A percentile compares a stretch with the other conserved stretches of the same genome.
These are phyloP conservation scores for Microstroma glucosiphilum DNA, from an alignment of 1,284 basidiomycete genomes.

Conservation along the genomic window DNA sequence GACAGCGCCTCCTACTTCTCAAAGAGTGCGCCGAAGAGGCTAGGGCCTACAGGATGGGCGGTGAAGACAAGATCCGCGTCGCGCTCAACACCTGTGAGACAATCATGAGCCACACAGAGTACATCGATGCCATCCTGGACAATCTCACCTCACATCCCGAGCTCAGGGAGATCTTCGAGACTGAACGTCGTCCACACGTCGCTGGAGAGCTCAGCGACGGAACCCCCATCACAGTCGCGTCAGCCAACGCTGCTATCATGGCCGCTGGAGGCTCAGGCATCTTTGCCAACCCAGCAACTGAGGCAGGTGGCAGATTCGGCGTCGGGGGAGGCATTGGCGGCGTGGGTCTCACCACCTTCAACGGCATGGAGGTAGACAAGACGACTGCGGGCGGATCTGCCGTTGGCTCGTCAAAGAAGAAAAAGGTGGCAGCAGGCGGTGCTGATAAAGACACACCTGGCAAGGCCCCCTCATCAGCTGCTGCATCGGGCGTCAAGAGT, in stretches of 20 bases:
- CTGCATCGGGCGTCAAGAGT: background rate
- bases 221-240: conserved; percentile 12
- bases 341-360: conserved; percentile 5
- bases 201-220: conserved; percentile 16
- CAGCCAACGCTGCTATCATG: conserved; percentile 4
- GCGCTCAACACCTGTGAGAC: conserved; percentile 88
- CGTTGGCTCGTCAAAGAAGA: background rate
- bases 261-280: background rate
- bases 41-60: conserved; percentile 80
- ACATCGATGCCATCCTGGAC: conserved; percentile 42
- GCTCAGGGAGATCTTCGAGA: conserved; percentile 29
- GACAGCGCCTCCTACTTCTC: conserved; percentile 76
- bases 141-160: conserved; percentile 35
- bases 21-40: conserved; percentile 92
- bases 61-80: conserved; percentile 97
- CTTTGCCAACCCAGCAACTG: background rate
- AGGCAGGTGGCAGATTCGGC: background rate
- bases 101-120: conserved; percentile 48
- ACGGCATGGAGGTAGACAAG: conserved; percentile 8
- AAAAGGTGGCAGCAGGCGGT: background rate
- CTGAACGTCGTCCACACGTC: conserved; percentile 14
- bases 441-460: background rate
- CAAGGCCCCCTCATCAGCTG: background rate
- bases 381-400: background rate
- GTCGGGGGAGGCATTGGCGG: conserved; percentile 1